Conservation (phyloP, 257 asterid species). For the Euphrasia confusa region DNA sequence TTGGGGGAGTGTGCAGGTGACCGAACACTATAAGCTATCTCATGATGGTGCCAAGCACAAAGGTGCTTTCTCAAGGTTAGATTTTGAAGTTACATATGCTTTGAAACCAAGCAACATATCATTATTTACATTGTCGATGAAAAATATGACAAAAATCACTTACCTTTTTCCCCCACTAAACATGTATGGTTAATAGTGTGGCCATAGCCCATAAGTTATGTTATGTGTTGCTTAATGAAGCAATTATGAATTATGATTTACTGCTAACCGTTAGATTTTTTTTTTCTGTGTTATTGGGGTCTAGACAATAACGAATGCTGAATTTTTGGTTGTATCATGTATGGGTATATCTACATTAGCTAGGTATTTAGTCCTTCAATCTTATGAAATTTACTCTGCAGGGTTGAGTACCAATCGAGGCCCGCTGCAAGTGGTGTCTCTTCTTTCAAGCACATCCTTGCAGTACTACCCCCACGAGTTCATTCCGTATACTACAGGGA, state of each 20-base stretch:
- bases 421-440: conserved; percentile 66
- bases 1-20: conserved; percentile 94
- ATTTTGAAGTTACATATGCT: conserved; percentile 16
- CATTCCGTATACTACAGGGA: conserved; percentile 99
- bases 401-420: conserved; percentile 90
- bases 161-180: not conserved
- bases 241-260: conserved; percentile 6
- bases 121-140: not conserved
- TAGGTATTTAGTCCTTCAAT: conserved; percentile 20
- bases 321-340: not conserved
- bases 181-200: not conserved
- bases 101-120: not conserved
- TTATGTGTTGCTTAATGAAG: conserved; percentile 13
- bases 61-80: conserved; percentile 93
- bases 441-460: conserved; percentile 91
- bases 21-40: conserved; percentile 74
- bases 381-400: conserved; percentile 33
- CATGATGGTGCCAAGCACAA: conserved; percentile 95
- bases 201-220: not conserved
- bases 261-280: not conserved
- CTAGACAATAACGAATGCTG: conserved; percentile 12
- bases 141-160: not conserved
- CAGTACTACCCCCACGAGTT: conserved; percentile 87
- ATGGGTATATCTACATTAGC: conserved; percentile 11
- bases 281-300: conserved; percentile 19